Evolutionary conservation across 1,139 yeast genomes (phyloP), one percentile per base, ranked within the genome.

Genomic region (Geotrichum carabidarum): DNA sequence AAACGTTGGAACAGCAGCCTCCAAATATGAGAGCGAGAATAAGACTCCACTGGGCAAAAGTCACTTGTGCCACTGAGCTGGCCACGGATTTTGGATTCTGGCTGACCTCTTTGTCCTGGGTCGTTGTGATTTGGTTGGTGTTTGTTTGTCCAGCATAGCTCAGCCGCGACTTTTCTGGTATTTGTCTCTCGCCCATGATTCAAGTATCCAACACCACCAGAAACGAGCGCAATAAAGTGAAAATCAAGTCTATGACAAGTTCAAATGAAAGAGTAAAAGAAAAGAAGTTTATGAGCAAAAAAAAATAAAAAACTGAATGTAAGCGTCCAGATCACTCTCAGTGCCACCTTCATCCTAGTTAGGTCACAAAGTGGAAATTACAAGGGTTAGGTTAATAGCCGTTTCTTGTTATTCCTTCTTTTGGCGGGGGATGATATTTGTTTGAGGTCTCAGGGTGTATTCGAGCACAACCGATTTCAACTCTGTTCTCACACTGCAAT

Each of bases 1-100:
- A 74, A 36, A 84, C 91, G 67, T 84, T 85, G 32, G 81, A 73
- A 63, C 93, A 85, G 64, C 93, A 86, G 1, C 93, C 90, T 0
- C 88, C 86, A 64, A 84, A 81, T 18, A 84, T 80, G 49, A 80
- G 74, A 6, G 64, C 65, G 15, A 71, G 37, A 27, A 65, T 62
- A 2, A 59, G 46, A 8, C 57, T 43, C 64, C 64, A 60, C 27
- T 64, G 64, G 32, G 60, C 55, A 4, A 54, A 38, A 12, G 58
- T 51, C 18, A 54, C 50, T 43, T 56, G 56, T 4, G 38, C 37
- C 8, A 51, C 45, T n/a, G 55, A 48, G 38, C 34, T 34, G 27
- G 51, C 46, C 4, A 44, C 37, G 7, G 44, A 3, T 32, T 31
- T 14, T 7, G 32, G 11, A 12, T 6, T 36, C 14, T 22, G 11